phyloP scores from a whole-genome alignment of 148 eudicot genomes.

The Fagopyrum tataricum region DNA sequence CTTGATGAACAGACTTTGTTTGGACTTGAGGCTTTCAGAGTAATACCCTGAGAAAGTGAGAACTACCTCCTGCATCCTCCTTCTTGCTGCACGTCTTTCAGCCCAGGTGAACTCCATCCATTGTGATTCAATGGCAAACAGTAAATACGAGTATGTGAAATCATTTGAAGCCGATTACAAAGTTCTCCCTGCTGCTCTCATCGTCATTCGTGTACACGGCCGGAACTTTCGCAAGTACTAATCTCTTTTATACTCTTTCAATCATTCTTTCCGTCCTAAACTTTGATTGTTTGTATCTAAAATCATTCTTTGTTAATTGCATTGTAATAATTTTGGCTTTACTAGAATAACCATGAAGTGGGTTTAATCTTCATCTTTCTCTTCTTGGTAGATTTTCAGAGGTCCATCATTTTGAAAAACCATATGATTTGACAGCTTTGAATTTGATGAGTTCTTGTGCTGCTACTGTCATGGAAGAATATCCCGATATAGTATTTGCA shows the following conservation, averaged over 20 bases:
- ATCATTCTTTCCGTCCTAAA: neutral
- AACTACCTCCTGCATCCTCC: too few species aligned
- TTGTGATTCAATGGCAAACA: constrained; percentile 61
- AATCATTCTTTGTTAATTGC: neutral
- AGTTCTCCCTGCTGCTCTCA: constrained; percentile 49
- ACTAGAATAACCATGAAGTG: neutral
- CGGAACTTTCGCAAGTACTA: constrained; percentile 50
- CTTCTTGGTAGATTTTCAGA: constrained; percentile 45
- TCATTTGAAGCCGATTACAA: constrained; percentile 60
- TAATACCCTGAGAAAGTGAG: neutral
- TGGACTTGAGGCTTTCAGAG: too few species aligned
- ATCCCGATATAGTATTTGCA: constrained; percentile 59
- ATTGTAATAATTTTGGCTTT: neutral
- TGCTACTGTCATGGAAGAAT: constrained; percentile 48
- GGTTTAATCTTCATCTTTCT: neutral
- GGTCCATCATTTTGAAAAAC: constrained; percentile 64
- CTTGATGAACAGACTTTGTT: too few species aligned
- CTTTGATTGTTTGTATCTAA: neutral
- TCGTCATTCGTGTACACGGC: constrained; percentile 51
- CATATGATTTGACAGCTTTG: constrained; percentile 67
- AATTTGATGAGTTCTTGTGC: constrained; percentile 89
- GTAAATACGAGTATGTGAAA: constrained; percentile 91
- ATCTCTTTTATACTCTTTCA: neutral
- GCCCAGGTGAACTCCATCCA: neutral
- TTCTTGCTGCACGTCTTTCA: neutral